Conservation (phyloP, 225 moss, liverwort and hornwort species). For the Sphagnum contortum region DNA sequence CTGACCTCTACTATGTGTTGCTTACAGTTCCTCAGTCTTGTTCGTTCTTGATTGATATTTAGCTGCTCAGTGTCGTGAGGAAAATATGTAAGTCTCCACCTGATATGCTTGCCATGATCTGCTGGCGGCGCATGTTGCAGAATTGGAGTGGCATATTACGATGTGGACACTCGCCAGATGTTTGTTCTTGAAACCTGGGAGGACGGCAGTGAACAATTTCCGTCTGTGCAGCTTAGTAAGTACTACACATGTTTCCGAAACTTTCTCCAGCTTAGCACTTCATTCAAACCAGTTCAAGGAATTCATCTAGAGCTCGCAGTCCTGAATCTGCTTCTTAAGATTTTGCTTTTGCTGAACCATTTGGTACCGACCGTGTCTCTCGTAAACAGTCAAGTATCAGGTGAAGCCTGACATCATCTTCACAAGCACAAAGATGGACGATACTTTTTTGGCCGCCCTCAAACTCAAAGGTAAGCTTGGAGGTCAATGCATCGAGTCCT, state of each 20-base stretch:
- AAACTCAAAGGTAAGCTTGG: conserved; percentile 51
- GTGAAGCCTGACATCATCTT: conserved; percentile 74
- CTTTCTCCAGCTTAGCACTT: not conserved
- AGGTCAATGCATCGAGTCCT: not conserved
- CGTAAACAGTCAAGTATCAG: conserved; percentile 38
- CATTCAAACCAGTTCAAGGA: no score
- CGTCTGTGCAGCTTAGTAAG: conserved; percentile 84
- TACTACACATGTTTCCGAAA: not conserved
- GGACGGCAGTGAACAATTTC: conserved; percentile 52
- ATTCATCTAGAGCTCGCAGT: not conserved
- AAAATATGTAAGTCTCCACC: no score
- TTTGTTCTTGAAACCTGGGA: conserved; percentile 90
- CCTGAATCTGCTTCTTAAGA: no score
- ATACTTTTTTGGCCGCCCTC: conserved; percentile 66
- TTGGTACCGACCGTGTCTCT: no score
- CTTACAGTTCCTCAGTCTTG: not conserved
- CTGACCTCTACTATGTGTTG: conserved; percentile 2
- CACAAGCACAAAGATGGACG: conserved; percentile 93
- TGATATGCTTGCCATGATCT: no score
- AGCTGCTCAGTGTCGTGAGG: no score
- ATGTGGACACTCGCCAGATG: conserved; percentile 61
- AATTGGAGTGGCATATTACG: conserved; percentile 80
- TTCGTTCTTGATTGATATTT: conserved; percentile 1
- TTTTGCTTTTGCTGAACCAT: no score
- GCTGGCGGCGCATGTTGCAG: conserved; percentile 10